phyloP scores from a whole-genome alignment of 192 early-diverging fungal genomes.

The Thamnidium elegans region DNA sequence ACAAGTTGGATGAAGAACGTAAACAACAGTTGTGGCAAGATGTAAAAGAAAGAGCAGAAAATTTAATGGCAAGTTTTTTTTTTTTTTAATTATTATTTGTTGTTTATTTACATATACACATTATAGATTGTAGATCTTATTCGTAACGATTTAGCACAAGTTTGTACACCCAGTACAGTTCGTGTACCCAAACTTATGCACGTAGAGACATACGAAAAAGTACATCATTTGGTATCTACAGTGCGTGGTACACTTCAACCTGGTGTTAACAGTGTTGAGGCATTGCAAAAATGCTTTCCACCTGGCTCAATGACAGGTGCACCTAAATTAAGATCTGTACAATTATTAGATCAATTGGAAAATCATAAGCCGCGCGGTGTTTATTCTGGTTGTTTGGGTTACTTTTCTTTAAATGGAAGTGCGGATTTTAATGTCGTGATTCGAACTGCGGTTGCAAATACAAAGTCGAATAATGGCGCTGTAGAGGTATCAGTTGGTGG shows the following conservation, averaged over 20 bases:
- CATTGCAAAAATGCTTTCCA: constrained; percentile 79
- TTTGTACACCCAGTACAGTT: constrained; percentile 64
- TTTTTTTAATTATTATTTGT: not conserved
- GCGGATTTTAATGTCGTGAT: constrained; percentile 89
- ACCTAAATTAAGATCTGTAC: constrained; percentile 84
- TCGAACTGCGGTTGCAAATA: constrained; percentile 72
- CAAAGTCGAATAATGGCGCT: constrained; percentile 8
- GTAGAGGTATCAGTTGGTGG: constrained; percentile 78
- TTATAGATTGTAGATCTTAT: constrained; percentile 90
- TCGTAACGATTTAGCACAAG: constrained; percentile 85
- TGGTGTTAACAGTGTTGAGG: constrained; percentile 63
- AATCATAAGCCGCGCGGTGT: constrained; percentile 64
- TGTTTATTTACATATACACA: constrained; percentile 15
- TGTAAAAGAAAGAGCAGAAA: constrained; percentile 93
- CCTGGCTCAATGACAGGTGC: constrained; percentile 98
- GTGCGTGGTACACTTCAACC: constrained; percentile 62
- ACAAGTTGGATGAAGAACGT: constrained; percentile 39
- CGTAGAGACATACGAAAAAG: constrained; percentile 86
- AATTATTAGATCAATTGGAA: constrained; percentile 77
- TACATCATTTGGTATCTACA: constrained; percentile 92
- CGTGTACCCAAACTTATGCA: constrained; percentile 80
- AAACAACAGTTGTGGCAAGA: constrained; percentile 52
- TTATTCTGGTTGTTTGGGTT: constrained; percentile 91
- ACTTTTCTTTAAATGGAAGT: constrained; percentile 59
- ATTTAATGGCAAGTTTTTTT: constrained; percentile 85